Percentiles rank a stretch among this genome's conserved stretches.
Conservation (phyloP, 1,284 basidiomycete genomes). For the Phenoliferia sp. region DNA sequence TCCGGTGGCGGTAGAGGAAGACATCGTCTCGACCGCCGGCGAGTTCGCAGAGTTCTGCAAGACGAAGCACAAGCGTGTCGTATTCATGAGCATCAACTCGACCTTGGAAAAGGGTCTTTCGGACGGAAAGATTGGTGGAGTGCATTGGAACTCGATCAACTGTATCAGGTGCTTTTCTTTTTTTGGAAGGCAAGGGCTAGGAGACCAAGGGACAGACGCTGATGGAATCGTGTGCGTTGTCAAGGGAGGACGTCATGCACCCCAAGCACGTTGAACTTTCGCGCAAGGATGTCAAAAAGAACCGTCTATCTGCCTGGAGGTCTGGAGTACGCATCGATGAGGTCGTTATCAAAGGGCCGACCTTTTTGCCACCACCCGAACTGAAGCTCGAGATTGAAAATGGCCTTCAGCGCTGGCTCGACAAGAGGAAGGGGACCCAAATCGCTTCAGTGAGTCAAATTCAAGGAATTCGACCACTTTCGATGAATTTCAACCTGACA, state of each 20-base stretch:
- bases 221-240: not conserved
- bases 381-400: not conserved
- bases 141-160: not conserved
- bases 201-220: too few relatives aligned
- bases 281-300: not conserved
- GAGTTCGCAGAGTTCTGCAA: not conserved
- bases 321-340: not conserved
- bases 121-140: not conserved
- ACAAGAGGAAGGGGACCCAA: not conserved
- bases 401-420: not conserved
- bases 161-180: not conserved
- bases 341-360: not conserved
- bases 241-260: not conserved
- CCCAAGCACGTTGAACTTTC: not conserved
- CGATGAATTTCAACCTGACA: not conserved
- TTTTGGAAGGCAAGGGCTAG: not conserved
- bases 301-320: not conserved
- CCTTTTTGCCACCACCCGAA: not conserved
- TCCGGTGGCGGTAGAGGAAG: not conserved
- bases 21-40: not conserved
- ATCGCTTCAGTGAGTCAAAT: not conserved
- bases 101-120: not conserved
- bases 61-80: not conserved
- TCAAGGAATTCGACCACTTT: too few relatives aligned
- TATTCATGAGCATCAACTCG: not conserved